Conservation (phyloP, 176 grass and related monocot genomes). For the Bolboschoenus planiculmis region DNA sequence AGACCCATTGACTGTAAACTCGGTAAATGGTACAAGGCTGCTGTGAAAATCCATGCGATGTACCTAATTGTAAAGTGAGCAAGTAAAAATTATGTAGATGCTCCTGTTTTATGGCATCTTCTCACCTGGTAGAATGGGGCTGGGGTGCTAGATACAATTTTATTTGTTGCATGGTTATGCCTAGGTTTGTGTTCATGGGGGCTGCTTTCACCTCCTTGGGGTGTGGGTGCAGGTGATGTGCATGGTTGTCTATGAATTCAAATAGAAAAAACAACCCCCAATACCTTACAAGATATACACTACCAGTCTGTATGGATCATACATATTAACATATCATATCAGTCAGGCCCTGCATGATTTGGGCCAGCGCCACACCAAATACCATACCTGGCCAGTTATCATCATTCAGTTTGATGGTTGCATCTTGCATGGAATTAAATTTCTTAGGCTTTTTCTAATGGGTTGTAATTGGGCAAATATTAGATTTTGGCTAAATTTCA, state of each 20-base stretch:
- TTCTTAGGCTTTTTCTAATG: background rate
- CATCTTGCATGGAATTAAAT: background rate
- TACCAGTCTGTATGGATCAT: background rate
- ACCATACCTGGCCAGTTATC: background rate
- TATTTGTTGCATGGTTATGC: background rate
- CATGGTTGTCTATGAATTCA: background rate
- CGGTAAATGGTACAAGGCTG: slow-evolving; percentile 96
- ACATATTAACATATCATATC: background rate
- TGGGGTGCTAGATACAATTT: background rate
- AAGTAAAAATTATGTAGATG: background rate
- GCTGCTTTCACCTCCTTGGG: background rate
- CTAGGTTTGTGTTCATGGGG: background rate
- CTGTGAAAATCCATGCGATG: slow-evolving; percentile 95
- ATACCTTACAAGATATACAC: background rate
- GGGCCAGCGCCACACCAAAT: background rate
- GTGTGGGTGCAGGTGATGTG: background rate
- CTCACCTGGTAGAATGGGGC: background rate
- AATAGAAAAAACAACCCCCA: background rate
- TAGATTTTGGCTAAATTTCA: slow-evolving; percentile 7
- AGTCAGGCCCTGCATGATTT: background rate
- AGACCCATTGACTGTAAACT: slow-evolving; percentile 99
- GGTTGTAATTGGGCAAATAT: background rate
- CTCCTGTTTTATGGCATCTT: background rate
- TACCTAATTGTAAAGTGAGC: slow-evolving; percentile 47
- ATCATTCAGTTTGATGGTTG: background rate